A percentile compares a stretch with the other conserved stretches of the same genome.
phyloP scores from a whole-genome alignment of 345 rosid genomes.

The Eucalyptus sideroxylon region DNA sequence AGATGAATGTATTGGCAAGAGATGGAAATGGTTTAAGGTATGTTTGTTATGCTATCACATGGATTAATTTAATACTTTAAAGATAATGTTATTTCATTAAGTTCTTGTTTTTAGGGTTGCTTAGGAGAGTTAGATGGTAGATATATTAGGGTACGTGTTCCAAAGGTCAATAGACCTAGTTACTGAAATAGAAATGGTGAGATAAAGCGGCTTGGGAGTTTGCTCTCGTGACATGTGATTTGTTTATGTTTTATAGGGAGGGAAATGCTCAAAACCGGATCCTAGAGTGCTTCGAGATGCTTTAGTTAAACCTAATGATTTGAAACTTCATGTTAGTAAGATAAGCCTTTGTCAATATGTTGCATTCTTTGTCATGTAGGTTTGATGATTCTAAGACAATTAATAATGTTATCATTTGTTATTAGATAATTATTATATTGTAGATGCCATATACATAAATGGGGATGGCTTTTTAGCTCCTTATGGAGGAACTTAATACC shows the following conservation, averaged over 20 bases:
- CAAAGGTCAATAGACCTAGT: background rate
- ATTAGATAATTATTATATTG: background rate
- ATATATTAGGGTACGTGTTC: no score
- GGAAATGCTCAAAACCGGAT: background rate
- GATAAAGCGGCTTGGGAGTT: no score
- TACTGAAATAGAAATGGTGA: background rate
- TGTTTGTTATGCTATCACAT: background rate
- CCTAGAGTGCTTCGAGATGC: background rate
- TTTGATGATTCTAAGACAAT: background rate
- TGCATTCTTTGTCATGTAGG: background rate
- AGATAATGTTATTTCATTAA: no score
- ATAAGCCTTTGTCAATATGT: background rate
- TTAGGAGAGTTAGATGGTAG: background rate
- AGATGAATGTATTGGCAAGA: no score
- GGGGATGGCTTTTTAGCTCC: background rate
- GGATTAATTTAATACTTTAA: background rate
- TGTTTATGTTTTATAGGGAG: background rate
- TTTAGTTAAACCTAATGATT: background rate
- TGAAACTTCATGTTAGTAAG: background rate
- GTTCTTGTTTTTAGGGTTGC: background rate
- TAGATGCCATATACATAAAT: background rate
- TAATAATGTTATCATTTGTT: no score
- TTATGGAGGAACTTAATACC: background rate
- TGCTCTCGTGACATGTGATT: background rate
- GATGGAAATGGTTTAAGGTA: background rate